phyloP scores from a whole-genome alignment of 1,139 yeast genomes.

The Kurtzmaniella natalensis region DNA sequence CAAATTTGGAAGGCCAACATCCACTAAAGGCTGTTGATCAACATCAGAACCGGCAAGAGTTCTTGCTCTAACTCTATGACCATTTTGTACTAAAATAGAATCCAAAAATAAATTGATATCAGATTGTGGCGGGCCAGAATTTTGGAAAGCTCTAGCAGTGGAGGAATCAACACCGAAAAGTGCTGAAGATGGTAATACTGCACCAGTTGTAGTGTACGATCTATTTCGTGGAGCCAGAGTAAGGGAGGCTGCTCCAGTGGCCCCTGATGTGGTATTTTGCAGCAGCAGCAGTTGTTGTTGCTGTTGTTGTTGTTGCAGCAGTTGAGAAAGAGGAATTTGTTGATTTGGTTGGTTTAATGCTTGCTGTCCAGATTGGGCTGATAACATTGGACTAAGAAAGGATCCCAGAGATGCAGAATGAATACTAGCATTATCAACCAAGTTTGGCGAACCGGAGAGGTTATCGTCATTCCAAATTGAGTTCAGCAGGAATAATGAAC shows the following conservation, averaged over 20 bases:
- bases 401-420: constrained; percentile 11
- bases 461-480: constrained; percentile 48
- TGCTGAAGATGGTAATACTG: constrained; percentile 12
- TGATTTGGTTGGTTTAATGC: neutral
- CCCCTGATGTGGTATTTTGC: neutral
- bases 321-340: neutral
- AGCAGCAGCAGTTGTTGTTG: neutral
- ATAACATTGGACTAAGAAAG: constrained; percentile 29
- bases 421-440: constrained; percentile 10
- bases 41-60: constrained; percentile 18
- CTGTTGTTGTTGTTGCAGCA: neutral
- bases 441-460: constrained; percentile 13
- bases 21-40: neutral
- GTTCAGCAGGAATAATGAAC: constrained; percentile 40
- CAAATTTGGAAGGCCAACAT: neutral
- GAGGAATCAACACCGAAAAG: constrained; percentile 9
- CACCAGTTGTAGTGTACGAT: constrained; percentile 48
- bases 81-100: constrained; percentile 1
- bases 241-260: constrained; percentile 5
- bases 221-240: constrained; percentile 28
- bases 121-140: constrained; percentile 4
- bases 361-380: constrained; percentile 18
- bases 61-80: constrained; percentile 34
- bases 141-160: constrained; percentile 1
- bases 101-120: constrained; percentile 5